These are phyloP conservation scores for Russula lepida DNA, from an alignment of 768 basidiomycete species.

Conservation along the genomic window DNA sequence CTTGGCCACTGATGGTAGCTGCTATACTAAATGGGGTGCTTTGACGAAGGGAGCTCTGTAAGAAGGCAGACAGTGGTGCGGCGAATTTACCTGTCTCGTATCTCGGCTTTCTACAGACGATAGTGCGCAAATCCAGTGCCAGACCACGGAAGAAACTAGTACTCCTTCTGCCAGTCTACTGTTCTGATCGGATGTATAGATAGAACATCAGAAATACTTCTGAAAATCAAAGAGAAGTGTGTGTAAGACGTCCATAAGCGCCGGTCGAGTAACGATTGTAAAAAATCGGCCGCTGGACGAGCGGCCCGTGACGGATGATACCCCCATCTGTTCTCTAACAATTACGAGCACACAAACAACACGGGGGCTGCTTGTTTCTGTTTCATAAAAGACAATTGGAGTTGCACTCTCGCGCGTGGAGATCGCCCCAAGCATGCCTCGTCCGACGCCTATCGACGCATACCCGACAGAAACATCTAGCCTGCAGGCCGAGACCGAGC, in stretches of 20 bases:
- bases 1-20: not conserved
- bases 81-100: too few species aligned
- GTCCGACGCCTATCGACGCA: conserved; percentile 44
- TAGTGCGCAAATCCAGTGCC: not conserved
- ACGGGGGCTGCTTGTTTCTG: too few species aligned
- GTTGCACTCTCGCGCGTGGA: not conserved
- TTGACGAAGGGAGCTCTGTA: not conserved
- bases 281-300: not conserved
- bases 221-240: not conserved
- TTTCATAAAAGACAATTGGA: not conserved
- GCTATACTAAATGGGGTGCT: not conserved
- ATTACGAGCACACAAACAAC: too few species aligned
- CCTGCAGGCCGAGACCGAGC: conserved; percentile 59
- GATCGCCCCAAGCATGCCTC: conserved; percentile 13
- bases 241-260: not conserved
- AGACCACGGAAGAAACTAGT: too few species aligned
- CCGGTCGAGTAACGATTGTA: not conserved
- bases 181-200: not conserved
- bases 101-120: not conserved
- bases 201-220: not conserved
- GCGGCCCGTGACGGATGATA: not conserved
- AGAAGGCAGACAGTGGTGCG: too few species aligned
- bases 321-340: too few species aligned
- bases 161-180: too few species aligned
- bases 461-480: conserved; percentile 56